Evolutionary conservation across 176 grass and related monocot species (phyloP), one percentile per base, ranked within the genome.

Genomic region (Cenchrus americanus): DNA sequence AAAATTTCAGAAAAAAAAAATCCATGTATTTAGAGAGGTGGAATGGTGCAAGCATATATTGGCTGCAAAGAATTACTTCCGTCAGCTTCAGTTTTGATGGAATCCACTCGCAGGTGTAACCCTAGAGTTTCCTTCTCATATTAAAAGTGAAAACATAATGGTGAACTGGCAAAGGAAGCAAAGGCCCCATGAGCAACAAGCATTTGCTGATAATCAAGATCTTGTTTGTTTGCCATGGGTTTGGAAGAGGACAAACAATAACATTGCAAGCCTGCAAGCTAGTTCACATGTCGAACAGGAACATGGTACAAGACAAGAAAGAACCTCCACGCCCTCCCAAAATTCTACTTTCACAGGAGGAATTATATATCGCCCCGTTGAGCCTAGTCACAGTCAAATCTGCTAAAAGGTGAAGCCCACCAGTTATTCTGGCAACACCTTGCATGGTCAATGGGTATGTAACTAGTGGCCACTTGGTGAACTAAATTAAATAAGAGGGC

Each of bases 231-330:
- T 68, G 26, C 11, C 80, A 83, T 22, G 55, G 78, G 22, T 47
- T 54, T 63, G 30, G 17, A 87, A 11, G 10, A 17, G 62, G 44
- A 47, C 65, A 72, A 19, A 48, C 12, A 26, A 64, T 34, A 78
- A 72, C 57, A 67, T 23, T 13, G 17, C 17, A 53, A 10, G 42
- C 3, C 15, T 27, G 21, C 70, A 66, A 37, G 71, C 48, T 26
- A 46, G 46, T 67, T 88, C 74, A 79, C 80, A 88, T 79, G 80
- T 60, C 22, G 11, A 71, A 82, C 17, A 44, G 22, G 18, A 77
- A 42, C 2, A 77, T 30, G 32, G 17, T 46, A 42, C 40, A 23
- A 71, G 53, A 76, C 73, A 71, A 62, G 30, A 42, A 26, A 15
- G 51, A 50, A 2, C 58, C 21, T 21, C 19, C 19, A 37, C 34